Base-by-base conservation (phyloP, 192 early-diverging fungal genomes). In the Diversispora epigaea region DNA sequence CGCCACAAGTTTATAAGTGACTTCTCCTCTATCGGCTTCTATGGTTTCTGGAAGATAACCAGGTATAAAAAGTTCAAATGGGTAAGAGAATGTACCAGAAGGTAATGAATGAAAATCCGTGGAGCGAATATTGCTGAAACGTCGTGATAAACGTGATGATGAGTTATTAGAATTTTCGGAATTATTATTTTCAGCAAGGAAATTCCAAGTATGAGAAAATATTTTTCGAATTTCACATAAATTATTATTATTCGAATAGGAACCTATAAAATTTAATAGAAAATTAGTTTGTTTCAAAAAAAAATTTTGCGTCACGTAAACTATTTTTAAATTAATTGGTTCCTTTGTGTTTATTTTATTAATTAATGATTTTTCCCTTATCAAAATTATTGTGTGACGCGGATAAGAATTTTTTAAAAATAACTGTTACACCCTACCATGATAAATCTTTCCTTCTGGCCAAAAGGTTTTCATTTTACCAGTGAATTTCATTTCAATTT, bases 121-220 rank as follows among this genome's bases (percentile, higher is more conserved):
- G 9, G 58, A 60, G 0, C 47, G 9, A 11, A 14, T 17, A 54
- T 14, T 54, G n/a, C 12, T 17, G 10, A 54, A 54, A 4, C 50
- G 12, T 54, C 4, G 12, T 14, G 21, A 14, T 43, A 17, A n/a
- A n/a, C 25, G 6, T 10, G 9, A 14, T 62, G 22, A 3, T 8
- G 15, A n/a, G 8, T n/a, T 25, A 32, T 32, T 32, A 2, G 25
- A 32, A 32, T 32, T 32, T 32, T 32, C 25, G 2, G 2, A 32
- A 32, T 32, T 32, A 32, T 32, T 32, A 32, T 32, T 32, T 32
- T 32, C 25, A 32, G 0, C 25, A 22, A 67, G 3, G 47, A 67
- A 67, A 47, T 17, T 67, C 65, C 65, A 67, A 67, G 14, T 67
- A 25, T 67, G 65, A 22, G 65, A 67, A 22, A 67, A 25, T 10